Evolutionary conservation across 495 filamentous ascomycete genomes (phyloP), one percentile per base, ranked within the genome.

Genomic region (Hypoxylon rickii): DNA sequence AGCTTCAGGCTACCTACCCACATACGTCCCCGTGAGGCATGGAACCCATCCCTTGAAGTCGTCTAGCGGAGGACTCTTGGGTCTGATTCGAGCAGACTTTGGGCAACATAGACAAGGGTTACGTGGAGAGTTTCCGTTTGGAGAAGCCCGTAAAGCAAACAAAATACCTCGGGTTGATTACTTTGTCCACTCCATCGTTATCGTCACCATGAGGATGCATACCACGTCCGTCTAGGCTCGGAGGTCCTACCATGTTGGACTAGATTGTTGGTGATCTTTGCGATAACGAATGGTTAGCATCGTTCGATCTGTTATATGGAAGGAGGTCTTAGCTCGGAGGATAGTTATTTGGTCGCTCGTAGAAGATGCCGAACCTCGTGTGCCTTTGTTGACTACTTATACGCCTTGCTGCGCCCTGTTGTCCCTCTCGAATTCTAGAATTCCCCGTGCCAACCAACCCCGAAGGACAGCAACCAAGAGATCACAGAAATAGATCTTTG

Each of bases 41-140:
- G 48, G 45, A 41, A 34, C 17, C 20, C 44, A 39, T 44, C 43
- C 34, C 21, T 32, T 16, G 32, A 47, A 41, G 29, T 19, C 32
- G 29, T 17, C 32, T 16, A 31, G 17, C 15, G 39, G 44, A 49
- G 38, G 37, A 16, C 44, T 53, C 12, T 16, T 10, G 48, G 52
- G 47, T 57, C 52, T 53, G 48, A 53, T 58, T 58, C 42, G 53
- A 57, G 53, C 52, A 58, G 44, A 53, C 54, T 58, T 41, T 48
- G 52, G 59, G 53, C 53, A 38, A 44, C 44, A 50, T 32, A 36
- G 22, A 40, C 43, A 19, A 20, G 22, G 59, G 58, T 63, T 44
- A 3, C 59, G 44, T 62, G 49, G 53, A 44, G 44, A 15, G 41
- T 21, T 53, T 58, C 59, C 59, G 12, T 18, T 29, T 58, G 38